A percentile compares a stretch with the other conserved stretches of the same genome.
These are phyloP conservation scores for Arachis stenosperma DNA, from an alignment of 306 rosid genomes.

Conservation along the genomic window DNA sequence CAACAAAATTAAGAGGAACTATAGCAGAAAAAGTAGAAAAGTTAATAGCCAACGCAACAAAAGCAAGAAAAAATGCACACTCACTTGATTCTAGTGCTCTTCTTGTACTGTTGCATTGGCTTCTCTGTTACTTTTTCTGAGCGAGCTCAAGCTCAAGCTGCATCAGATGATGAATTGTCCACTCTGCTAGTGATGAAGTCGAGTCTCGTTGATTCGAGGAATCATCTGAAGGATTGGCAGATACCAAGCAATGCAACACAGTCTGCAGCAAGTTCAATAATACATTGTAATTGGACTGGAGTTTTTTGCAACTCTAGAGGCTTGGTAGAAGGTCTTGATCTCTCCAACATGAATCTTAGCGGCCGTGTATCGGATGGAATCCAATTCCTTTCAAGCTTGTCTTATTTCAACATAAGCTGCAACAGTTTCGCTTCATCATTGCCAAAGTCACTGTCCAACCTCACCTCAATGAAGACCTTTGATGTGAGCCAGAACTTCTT, in stretches of 20 bases:
- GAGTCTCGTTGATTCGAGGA: slow-evolving; percentile 59
- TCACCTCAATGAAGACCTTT: slow-evolving; percentile 61
- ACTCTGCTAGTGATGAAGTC: slow-evolving; percentile 63
- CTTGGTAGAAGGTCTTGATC: slow-evolving; percentile 66
- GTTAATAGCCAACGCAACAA: neutral
- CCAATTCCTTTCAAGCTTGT: slow-evolving; percentile 57
- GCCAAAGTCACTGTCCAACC: slow-evolving; percentile 61
- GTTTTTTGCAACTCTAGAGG: slow-evolving; percentile 69
- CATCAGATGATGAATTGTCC: slow-evolving; percentile 53
- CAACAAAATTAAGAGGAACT: slow-evolving; percentile 47
- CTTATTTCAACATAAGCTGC: slow-evolving; percentile 60
- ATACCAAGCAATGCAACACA: slow-evolving; percentile 41
- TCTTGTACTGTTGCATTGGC: slow-evolving; percentile 60
- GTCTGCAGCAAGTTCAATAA: slow-evolving; percentile 12
- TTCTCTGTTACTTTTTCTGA: slow-evolving; percentile 53
- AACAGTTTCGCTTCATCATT: slow-evolving; percentile 62
- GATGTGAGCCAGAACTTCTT: slow-evolving; percentile 87
- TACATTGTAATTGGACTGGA: slow-evolving; percentile 79
- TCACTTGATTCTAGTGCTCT: slow-evolving; percentile 26
- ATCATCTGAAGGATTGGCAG: slow-evolving; percentile 64
- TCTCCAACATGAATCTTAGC: slow-evolving; percentile 80
- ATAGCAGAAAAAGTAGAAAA: neutral
- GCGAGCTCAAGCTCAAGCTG: slow-evolving; percentile 51
- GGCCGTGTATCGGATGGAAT: slow-evolving; percentile 64
- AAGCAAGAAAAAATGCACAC: slow-evolving; percentile 53